A percentile compares a stretch with the other conserved stretches of the same genome.
These are phyloP conservation scores for Exsudoporus frostii DNA, from an alignment of 768 basidiomycete species.

Conservation along the genomic window DNA sequence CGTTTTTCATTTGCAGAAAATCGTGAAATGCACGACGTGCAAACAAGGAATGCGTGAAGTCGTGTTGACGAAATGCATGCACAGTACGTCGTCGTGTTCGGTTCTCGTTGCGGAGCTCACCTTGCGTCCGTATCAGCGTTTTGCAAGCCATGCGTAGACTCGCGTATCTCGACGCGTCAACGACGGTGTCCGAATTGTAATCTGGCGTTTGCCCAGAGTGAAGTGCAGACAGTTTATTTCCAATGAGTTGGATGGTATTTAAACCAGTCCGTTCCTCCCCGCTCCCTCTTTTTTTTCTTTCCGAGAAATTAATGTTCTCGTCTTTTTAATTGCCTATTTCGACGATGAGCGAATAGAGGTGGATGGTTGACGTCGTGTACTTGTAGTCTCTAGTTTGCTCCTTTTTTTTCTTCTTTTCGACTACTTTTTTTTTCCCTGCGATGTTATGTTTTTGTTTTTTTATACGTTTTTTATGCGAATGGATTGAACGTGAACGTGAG, in stretches of 20 bases:
- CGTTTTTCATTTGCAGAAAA: slow-evolving; percentile 42
- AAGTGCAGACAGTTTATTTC: slow-evolving; percentile 69
- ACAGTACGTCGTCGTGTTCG: slow-evolving; percentile 56
- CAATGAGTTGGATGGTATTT: slow-evolving; percentile 34
- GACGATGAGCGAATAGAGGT: neutral
- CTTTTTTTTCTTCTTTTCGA: neutral
- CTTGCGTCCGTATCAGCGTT: slow-evolving; percentile 52
- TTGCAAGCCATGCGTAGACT: slow-evolving; percentile 80
- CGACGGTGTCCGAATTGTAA: slow-evolving; percentile 93
- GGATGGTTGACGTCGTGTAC: neutral
- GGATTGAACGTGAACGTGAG: too few relatives aligned
- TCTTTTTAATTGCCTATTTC: neutral
- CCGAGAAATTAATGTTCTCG: slow-evolving; percentile 4
- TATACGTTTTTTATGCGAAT: slow-evolving; percentile 7
- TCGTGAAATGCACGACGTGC: slow-evolving; percentile 90
- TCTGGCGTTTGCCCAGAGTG: slow-evolving; percentile 74
- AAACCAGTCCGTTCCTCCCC: neutral
- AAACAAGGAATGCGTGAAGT: slow-evolving; percentile 71
- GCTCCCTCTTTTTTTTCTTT: neutral
- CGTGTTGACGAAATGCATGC: slow-evolving; percentile 86
- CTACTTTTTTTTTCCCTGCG: neutral
- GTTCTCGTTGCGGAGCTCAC: neutral
- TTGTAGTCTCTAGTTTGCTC: neutral
- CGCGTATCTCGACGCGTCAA: slow-evolving; percentile 85
- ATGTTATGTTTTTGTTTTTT: neutral